Percentiles rank a stretch among this genome's conserved stretches.
Evolutionary conservation across 1,284 basidiomycete genomes (phyloP).

Genomic region (Sphaerobolus stellatus): DNA sequence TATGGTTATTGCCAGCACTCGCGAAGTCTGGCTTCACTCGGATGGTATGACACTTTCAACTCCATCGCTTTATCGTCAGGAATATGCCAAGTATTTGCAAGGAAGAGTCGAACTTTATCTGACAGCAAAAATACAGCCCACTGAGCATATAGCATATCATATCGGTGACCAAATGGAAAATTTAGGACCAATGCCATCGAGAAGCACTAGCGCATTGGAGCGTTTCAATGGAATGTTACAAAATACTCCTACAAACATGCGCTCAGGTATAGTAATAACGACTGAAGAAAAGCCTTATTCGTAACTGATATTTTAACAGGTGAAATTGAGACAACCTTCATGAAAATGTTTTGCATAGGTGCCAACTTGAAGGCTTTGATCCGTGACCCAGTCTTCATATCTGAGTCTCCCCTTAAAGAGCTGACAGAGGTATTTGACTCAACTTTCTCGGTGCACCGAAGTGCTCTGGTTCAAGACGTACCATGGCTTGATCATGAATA

Average conservation of each 20-base stretch:
- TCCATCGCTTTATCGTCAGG: conserved; percentile 26
- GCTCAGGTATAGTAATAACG: background rate
- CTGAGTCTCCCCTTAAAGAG: background rate
- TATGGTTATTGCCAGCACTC: conserved; percentile 31
- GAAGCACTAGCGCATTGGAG: conserved; percentile 34
- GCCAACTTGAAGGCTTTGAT: background rate
- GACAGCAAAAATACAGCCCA: conserved; percentile 24
- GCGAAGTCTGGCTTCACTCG: too few species aligned
- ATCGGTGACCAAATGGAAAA: conserved; percentile 28
- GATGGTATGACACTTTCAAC: too few species aligned
- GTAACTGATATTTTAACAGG: background rate
- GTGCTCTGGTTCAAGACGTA: background rate
- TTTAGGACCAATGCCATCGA: conserved; percentile 31
- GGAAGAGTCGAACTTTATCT: conserved; percentile 28
- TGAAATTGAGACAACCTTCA: background rate
- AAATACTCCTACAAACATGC: conserved; percentile 31
- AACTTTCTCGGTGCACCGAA: background rate
- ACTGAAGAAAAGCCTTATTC: background rate
- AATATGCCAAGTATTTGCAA: conserved; percentile 27
- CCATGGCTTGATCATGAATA: background rate
- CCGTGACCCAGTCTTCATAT: background rate
- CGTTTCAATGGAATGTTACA: conserved; percentile 32
- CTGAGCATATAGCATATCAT: conserved; percentile 40
- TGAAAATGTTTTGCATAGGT: background rate
- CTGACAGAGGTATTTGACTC: background rate